Evolutionary conservation across 108 stramenopile genomes (phyloP).

Genomic region (Nitzschia inconspicua): DNA sequence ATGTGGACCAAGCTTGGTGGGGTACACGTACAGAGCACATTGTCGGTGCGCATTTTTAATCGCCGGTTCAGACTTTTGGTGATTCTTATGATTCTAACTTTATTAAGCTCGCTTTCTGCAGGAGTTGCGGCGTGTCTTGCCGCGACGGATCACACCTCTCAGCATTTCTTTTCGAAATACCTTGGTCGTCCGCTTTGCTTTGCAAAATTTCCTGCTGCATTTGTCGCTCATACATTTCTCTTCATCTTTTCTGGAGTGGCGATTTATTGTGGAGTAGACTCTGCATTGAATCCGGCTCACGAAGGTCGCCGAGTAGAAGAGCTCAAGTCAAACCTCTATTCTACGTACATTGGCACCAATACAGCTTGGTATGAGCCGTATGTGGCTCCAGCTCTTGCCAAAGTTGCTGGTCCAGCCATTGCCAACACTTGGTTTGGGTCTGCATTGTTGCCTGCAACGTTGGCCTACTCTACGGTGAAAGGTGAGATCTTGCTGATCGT

Average conservation of each 20-base stretch:
- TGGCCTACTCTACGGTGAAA: slow-evolving; percentile 52
- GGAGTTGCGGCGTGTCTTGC: slow-evolving; percentile 52
- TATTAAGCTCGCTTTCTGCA: too few species aligned
- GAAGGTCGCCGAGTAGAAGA: slow-evolving; percentile 30
- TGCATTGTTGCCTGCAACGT: slow-evolving; percentile 46
- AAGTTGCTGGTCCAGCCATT: slow-evolving; percentile 36
- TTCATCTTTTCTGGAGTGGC: slow-evolving; percentile 55
- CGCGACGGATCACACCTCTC: slow-evolving; percentile 49
- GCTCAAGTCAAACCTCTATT: slow-evolving; percentile 31
- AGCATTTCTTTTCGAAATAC: slow-evolving; percentile 24
- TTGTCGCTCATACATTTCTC: slow-evolving; percentile 57
- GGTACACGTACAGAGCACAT: slow-evolving; percentile 60
- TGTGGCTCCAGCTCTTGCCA: slow-evolving; percentile 34
- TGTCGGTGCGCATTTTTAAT: too few species aligned
- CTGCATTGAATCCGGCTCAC: slow-evolving; percentile 43
- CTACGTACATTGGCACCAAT: slow-evolving; percentile 32
- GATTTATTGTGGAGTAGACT: slow-evolving; percentile 44
- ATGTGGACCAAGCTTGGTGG: slow-evolving; percentile 42
- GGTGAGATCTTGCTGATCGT: not conserved
- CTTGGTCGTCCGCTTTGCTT: slow-evolving; percentile 30
- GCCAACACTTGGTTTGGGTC: slow-evolving; percentile 35
- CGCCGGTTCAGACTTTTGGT: too few species aligned
- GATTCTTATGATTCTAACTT: too few species aligned
- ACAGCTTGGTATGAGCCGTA: slow-evolving; percentile 64
- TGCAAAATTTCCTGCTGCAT: slow-evolving; percentile 48